Conservation (phyloP, 176 grass and related monocot species). For the Chloris gayana region DNA sequence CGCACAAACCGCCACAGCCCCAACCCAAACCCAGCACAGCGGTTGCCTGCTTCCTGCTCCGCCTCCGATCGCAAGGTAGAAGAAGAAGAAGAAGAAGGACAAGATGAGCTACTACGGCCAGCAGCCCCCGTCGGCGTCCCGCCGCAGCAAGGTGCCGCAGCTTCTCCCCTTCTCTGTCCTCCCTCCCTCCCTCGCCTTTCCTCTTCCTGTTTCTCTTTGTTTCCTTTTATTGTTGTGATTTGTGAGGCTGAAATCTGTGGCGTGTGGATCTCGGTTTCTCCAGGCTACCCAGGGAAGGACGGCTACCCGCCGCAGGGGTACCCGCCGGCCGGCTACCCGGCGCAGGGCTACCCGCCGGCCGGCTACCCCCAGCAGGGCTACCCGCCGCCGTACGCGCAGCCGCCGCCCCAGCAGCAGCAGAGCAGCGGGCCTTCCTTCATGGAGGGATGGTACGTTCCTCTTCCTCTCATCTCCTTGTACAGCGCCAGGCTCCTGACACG, state of each 20-base stretch:
- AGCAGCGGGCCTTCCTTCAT: slow-evolving; percentile 70
- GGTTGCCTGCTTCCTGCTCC: slow-evolving; percentile 5
- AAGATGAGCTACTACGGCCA: slow-evolving; percentile 79
- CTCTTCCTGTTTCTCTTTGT: not conserved
- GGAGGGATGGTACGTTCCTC: slow-evolving; percentile 65
- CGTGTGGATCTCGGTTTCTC: slow-evolving; percentile 19
- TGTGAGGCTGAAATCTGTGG: not conserved
- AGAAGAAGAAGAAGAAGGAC: too few relatives aligned
- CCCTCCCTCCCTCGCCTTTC: not conserved
- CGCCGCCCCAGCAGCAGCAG: slow-evolving; percentile 63
- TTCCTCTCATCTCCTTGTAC: not conserved
- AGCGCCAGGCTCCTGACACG: too few relatives aligned
- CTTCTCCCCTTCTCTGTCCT: not conserved
- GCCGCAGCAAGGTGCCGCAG: slow-evolving; percentile 59
- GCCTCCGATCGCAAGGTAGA: slow-evolving; percentile 9
- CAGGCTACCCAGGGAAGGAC: slow-evolving; percentile 65
- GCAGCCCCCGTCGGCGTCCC: slow-evolving; percentile 71
- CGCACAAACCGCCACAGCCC: not conserved
- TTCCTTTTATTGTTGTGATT: not conserved
- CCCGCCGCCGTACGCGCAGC: slow-evolving; percentile 64
- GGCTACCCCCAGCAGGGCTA: slow-evolving; percentile 69
- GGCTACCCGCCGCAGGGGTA: slow-evolving; percentile 61
- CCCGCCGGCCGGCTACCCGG: slow-evolving; percentile 55
- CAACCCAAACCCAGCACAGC: not conserved
- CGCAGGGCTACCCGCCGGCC: slow-evolving; percentile 54